Base-by-base conservation (phyloP, 2,329 filamentous ascomycete species). In the Aspergillus brasiliensis region DNA sequence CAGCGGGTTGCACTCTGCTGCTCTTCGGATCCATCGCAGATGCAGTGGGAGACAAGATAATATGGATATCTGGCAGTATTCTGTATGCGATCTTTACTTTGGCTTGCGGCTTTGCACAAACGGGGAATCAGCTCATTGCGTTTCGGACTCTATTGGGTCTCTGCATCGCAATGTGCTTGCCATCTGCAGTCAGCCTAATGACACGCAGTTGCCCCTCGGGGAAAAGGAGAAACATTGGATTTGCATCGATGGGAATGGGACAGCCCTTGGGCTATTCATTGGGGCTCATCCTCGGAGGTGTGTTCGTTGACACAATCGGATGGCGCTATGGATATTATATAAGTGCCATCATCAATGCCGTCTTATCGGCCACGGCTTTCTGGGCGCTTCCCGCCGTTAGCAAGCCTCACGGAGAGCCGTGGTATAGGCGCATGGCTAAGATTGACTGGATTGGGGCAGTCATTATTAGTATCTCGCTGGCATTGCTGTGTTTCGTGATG, bases 241-340 rank as follows among this genome's bases (percentile, higher is more conserved):
- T 85, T 63, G 78, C 82, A 0, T 77, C 75, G 10, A 73, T 84
- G 65, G 83, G 84, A 2, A 75, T 78, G 10, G 79, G 79, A 2
- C 81, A 83, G 58, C 81, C 82, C 0, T 64, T 85, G 8, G 84
- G 83, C 0, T 85, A 83, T 58, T 78, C 76, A 0, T 60, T 84
- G 0, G 83, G 84, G 0, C 73, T 86, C 3, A 76, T 81, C 0
- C 48, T 72, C 1, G 70, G 71, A 6, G 71, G 70, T 4, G 70
- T 86, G 3, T 77, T 55, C 38, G 38, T 31, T 11, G 52, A 52
- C 47, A 52, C 48, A 3, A n/a, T 52, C 13, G 25, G 56, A 37
- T 52, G 48, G 48, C 47, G 48, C 3, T 58, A 48, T 8, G 56
- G 31, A 1, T 58, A 31, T 13, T 52, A 47, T n/a, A 19, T 17